Evolutionary conservation across 805 yeast species (phyloP).

Genomic region (Candida oleophila): DNA sequence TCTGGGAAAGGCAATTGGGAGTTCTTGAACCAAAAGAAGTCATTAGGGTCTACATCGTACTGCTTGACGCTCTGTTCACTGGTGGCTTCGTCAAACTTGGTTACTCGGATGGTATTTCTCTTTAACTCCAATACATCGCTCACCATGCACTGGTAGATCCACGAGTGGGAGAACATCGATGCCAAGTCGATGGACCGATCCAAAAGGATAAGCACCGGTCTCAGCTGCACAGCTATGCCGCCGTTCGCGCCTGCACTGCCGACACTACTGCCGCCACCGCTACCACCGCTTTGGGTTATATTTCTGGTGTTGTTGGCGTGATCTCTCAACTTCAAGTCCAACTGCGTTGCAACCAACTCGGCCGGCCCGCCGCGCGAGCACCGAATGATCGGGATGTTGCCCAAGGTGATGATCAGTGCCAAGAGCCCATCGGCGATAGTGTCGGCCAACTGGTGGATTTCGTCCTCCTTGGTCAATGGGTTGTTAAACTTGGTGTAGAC

Average conservation of each 20-base stretch:
- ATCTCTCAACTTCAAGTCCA: slow-evolving; percentile 83
- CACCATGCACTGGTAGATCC: slow-evolving; percentile 97
- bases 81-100: slow-evolving; percentile 25
- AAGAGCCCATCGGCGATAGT: slow-evolving; percentile 77
- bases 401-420: slow-evolving; percentile 73
- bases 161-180: slow-evolving; percentile 93
- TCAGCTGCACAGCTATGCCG: slow-evolving; percentile 37
- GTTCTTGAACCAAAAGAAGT: slow-evolving; percentile 87
- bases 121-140: slow-evolving; percentile 84
- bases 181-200: slow-evolving; percentile 90
- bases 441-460: slow-evolving; percentile 67
- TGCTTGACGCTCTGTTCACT: slow-evolving; percentile 44
- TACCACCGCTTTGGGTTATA: not conserved
- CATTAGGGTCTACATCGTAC: slow-evolving; percentile 89
- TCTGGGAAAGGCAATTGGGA: slow-evolving; percentile 93
- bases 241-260: slow-evolving; percentile 11
- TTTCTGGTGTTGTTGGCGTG: slow-evolving; percentile 70
- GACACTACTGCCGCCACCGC: too few relatives aligned
- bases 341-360: slow-evolving; percentile 83
- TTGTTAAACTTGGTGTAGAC: slow-evolving; percentile 69
- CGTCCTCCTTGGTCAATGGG: slow-evolving; percentile 72
- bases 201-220: slow-evolving; percentile 76
- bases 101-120: slow-evolving; percentile 76
- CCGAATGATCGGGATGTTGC: slow-evolving; percentile 83
- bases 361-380: slow-evolving; percentile 94